Percentiles rank a stretch among this genome's conserved stretches.
Evolutionary conservation across 176 grass and related monocot genomes (phyloP).

Genomic region (Musa beccarii): DNA sequence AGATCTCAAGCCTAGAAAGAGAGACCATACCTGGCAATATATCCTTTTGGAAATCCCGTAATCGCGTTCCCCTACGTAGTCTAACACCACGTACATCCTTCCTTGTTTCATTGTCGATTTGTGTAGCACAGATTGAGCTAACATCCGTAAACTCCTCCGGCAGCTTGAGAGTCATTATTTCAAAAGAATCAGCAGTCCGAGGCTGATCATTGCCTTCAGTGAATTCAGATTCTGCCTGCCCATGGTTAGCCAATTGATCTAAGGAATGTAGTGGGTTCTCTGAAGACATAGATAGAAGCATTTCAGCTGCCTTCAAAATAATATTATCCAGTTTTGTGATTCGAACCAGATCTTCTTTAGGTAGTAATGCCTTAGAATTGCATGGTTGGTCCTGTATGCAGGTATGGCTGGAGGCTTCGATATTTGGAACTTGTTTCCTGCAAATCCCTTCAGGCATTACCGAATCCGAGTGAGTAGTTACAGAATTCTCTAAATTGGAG

Average conservation of each 20-base stretch:
- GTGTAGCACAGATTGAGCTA: slow-evolving; percentile 25
- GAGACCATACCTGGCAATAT: slow-evolving; percentile 73
- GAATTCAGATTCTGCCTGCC: slow-evolving; percentile 1
- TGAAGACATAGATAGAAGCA: slow-evolving; percentile 54
- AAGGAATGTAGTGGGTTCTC: slow-evolving; percentile 16
- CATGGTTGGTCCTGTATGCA: slow-evolving; percentile 1
- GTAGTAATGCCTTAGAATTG: slow-evolving; percentile 1
- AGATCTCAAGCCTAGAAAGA: slow-evolving; percentile 74
- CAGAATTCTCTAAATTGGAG: background rate
- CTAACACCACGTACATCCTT: slow-evolving; percentile 35
- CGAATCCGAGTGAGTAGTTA: background rate
- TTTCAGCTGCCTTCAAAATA: slow-evolving; percentile 47
- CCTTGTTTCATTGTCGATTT: slow-evolving; percentile 30
- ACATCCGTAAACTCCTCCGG: slow-evolving; percentile 51
- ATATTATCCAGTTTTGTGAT: slow-evolving; percentile 15
- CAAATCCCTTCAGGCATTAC: background rate
- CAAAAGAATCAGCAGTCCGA: slow-evolving; percentile 54
- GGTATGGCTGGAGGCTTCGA: slow-evolving; percentile 17
- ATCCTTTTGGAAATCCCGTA: slow-evolving; percentile 80
- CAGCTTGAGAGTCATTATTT: slow-evolving; percentile 40
- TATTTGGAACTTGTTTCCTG: background rate
- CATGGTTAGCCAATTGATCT: slow-evolving; percentile 9
- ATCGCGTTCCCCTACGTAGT: slow-evolving; percentile 61
- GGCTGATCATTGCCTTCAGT: slow-evolving; percentile 18
- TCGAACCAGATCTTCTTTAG: slow-evolving; percentile 20